Conservation (phyloP, 2,329 filamentous ascomycete species). For the Ophiosphaerella korrae region DNA sequence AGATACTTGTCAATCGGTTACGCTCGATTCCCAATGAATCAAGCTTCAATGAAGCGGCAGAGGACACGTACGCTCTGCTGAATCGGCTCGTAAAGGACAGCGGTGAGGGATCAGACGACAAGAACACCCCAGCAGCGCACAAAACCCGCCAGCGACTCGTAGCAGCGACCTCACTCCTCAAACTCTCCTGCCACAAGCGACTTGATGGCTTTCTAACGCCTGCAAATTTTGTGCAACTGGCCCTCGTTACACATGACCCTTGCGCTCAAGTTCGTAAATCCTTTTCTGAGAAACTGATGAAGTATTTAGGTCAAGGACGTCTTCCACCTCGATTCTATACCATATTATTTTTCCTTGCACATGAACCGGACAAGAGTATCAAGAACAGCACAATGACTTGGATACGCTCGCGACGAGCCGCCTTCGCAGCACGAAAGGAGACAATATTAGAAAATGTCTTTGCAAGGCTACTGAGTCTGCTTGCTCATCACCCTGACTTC, state of each 20-base stretch:
- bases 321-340: conserved; percentile 82
- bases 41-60: conserved; percentile 58
- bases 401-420: conserved; percentile 79
- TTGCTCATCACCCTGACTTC: conserved; percentile 95
- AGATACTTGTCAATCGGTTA: conserved; percentile 83
- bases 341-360: conserved; percentile 87
- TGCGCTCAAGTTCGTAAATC: conserved; percentile 73
- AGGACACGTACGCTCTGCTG: conserved; percentile 77
- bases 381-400: conserved; percentile 81
- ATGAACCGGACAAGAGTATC: conserved; percentile 78
- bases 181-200: conserved; percentile 76
- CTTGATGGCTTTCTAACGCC: conserved; percentile 78
- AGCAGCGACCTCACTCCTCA: conserved; percentile 78
- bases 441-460: conserved; percentile 80
- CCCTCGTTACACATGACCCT: conserved; percentile 79
- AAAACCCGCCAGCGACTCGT: conserved; percentile 79
- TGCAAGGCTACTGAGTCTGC: conserved; percentile 79
- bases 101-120: conserved; percentile 77
- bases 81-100: conserved; percentile 74
- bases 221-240: conserved; percentile 78
- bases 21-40: conserved; percentile 61
- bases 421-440: conserved; percentile 60
- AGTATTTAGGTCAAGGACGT: conserved; percentile 77
- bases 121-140: conserved; percentile 76
- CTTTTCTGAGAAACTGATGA: conserved; percentile 87